Evolutionary conservation across 139 green algal genomes (phyloP), one percentile per base, ranked within the genome.

Genomic region (Astrephomene gubernaculifera): DNA sequence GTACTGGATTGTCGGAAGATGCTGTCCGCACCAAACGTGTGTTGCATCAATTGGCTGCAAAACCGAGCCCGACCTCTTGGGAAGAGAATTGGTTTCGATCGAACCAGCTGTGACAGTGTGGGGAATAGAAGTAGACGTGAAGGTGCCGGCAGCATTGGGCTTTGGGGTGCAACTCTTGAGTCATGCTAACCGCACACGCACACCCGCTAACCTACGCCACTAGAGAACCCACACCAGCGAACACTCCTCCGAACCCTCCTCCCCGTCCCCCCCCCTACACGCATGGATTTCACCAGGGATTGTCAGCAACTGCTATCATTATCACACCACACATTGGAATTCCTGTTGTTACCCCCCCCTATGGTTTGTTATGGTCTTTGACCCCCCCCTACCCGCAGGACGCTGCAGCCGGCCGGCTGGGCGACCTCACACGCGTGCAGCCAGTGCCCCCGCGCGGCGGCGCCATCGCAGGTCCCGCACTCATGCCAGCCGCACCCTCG

Each of bases 391-490:
- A 43, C 45, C 7, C 29, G 39, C 60, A 82, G 75, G 75, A 82
- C 41, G 75, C 75, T 12, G 75, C 57, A 0, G 38, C 75, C 19
- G 75, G 75, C 14, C 27, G 29, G 24, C 57, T 82, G 27, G 75
- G 75, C 2, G 75, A 82, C 57, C 53, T 82, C 12, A 31, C 57
- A 14, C 24, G 1, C 39, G 75, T 82, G 43, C 25, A 41, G 38
- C 75, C 75, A 1, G 27, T 82, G 75, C 63, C 31, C 31, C 49
- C n/a, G n/a, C n/a, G n/a, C n/a, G n/a, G n/a, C n/a, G n/a, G n/a
- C n/a, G n/a, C n/a, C n/a, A n/a, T n/a, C n/a, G n/a, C n/a, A n/a
- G n/a, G n/a, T n/a, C 31, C 49, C 31, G 35, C 49, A n/a, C 36
- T 21, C 14, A 35, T 4, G 2, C 17, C 9, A 5, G 10, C 36